These are phyloP conservation scores for Trametes maxima DNA, from an alignment of 768 basidiomycete genomes.

Conservation along the genomic window DNA sequence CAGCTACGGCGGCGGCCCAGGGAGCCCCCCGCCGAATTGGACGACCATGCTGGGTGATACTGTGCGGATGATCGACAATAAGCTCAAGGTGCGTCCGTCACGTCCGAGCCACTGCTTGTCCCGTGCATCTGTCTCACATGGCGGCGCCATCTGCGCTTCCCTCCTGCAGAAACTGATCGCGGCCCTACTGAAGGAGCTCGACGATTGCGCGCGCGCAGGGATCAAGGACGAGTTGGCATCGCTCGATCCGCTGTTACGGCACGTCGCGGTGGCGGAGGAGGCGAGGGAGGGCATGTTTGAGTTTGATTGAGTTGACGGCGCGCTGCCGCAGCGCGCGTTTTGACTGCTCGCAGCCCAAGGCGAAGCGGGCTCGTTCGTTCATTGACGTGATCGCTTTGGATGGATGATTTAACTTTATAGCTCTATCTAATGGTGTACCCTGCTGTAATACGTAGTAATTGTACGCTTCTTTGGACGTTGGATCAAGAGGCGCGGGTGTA, in stretches of 20 bases:
- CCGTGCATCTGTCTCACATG: constrained; percentile 7
- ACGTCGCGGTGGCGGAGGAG: constrained; percentile 46
- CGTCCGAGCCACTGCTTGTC: neutral
- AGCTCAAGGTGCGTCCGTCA: constrained; percentile 68
- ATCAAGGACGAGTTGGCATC: constrained; percentile 85
- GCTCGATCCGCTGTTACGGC: constrained; percentile 75
- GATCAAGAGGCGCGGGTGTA: neutral
- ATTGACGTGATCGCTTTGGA: constrained; percentile 8
- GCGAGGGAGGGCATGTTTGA: constrained; percentile 42
- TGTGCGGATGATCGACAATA: constrained; percentile 78
- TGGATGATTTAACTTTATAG: constrained; percentile 24
- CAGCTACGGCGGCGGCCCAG: constrained; percentile 36
- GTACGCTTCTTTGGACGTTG: neutral
- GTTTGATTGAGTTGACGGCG: constrained; percentile 22
- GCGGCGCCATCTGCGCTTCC: neutral
- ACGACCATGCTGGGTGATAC: constrained; percentile 66
- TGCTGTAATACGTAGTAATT: constrained; percentile 21
- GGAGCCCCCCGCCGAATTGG: constrained; percentile 63
- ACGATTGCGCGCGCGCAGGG: constrained; percentile 74
- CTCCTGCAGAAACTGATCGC: constrained; percentile 79
- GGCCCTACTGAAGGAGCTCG: constrained; percentile 79
- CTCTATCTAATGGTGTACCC: constrained; percentile 27
- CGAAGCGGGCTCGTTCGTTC: neutral
- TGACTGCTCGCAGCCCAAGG: neutral
- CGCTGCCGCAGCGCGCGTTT: neutral